Conservation (phyloP, 192 early-diverging fungal species). For the Podila clonocystis region DNA sequence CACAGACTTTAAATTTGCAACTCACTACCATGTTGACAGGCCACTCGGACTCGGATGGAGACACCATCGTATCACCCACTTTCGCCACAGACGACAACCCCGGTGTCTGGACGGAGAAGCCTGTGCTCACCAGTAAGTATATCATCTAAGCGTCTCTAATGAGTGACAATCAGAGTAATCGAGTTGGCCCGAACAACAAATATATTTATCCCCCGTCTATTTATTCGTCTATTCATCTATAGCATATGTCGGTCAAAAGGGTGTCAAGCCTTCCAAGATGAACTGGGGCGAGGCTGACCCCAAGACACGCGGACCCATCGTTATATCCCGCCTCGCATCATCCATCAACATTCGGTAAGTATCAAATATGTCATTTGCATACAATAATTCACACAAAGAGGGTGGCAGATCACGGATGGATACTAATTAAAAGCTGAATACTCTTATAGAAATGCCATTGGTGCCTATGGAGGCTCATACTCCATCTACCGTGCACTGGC, state of each 20-base stretch:
- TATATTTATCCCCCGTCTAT: too few species aligned
- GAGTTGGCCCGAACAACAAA: not conserved
- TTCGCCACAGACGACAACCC: not conserved
- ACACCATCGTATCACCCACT: constrained; percentile 39
- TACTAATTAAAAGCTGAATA: not conserved
- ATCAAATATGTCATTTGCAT: too few species aligned
- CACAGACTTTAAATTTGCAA: not conserved
- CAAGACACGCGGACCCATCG: constrained; percentile 83
- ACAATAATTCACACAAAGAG: too few species aligned
- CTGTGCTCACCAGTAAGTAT: constrained; percentile 41
- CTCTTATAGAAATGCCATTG: constrained; percentile 84
- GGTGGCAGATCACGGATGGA: not conserved
- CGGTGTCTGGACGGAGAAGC: constrained; percentile 31
- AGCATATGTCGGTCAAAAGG: constrained; percentile 66
- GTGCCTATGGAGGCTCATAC: constrained; percentile 93
- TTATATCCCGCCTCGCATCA: constrained; percentile 79
- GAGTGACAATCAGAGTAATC: not conserved
- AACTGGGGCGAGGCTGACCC: constrained; percentile 82
- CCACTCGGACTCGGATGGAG: constrained; percentile 46
- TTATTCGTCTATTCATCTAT: not conserved
- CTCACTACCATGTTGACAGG: not conserved
- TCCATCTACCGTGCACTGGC: constrained; percentile 92
- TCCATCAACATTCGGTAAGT: constrained; percentile 77
- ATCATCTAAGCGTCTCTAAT: not conserved
- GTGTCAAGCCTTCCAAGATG: constrained; percentile 80